phyloP scores from a whole-genome alignment of 1,284 basidiomycete genomes.

The Ceratobasidium sp. region DNA sequence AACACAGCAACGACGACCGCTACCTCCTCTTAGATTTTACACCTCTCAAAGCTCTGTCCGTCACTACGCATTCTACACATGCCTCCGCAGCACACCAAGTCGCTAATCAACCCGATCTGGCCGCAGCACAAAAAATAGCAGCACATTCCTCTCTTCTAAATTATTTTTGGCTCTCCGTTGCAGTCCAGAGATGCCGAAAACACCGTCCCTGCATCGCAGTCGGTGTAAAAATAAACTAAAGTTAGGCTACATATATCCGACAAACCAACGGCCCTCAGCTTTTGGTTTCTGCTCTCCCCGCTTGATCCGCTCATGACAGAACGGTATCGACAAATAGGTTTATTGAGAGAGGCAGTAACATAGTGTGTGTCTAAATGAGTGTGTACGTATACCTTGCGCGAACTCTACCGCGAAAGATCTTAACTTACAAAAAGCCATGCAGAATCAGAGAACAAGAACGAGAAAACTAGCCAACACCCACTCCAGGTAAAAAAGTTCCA shows the following conservation, averaged over 20 bases:
- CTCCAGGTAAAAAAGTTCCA: neutral
- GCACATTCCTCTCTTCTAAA: too few relatives aligned
- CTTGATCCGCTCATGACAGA: neutral
- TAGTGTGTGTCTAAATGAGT: slow-evolving; percentile 26
- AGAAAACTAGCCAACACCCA: neutral
- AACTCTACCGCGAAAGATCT: neutral
- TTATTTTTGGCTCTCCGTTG: too few relatives aligned
- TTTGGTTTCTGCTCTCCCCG: neutral
- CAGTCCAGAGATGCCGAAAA: too few relatives aligned
- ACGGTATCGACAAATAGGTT: slow-evolving; percentile 4
- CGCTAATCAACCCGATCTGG: too few relatives aligned
- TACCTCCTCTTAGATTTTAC: too few relatives aligned
- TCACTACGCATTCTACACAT: too few relatives aligned
- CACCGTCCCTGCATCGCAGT: too few relatives aligned
- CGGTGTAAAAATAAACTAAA: too few relatives aligned
- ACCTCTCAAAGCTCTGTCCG: too few relatives aligned
- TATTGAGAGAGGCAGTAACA: slow-evolving; percentile 16
- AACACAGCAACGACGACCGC: neutral
- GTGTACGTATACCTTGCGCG: slow-evolving; percentile 23
- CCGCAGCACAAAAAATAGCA: neutral
- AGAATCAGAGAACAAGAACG: slow-evolving; percentile 15
- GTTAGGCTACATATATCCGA: neutral
- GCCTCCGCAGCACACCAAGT: too few relatives aligned
- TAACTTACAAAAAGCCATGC: slow-evolving; percentile 19
- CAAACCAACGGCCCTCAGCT: neutral